phyloP scores from a whole-genome alignment of 345 rosid genomes.

The Salix suchowensis region DNA sequence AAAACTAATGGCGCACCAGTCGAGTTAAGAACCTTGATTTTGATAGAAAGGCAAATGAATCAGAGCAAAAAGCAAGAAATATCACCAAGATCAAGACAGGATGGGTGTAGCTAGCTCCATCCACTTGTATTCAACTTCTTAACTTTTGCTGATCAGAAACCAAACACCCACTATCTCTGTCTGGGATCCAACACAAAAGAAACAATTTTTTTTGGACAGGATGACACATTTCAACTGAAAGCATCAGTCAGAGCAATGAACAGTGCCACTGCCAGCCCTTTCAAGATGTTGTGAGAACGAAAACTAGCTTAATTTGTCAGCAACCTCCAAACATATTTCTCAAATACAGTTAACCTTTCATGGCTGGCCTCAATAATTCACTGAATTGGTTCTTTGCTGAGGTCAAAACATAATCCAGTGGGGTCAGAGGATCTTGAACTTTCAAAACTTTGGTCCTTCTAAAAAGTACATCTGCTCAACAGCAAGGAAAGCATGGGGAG shows the following conservation, averaged over 20 bases:
- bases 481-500: slow-evolving; percentile 14
- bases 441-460: slow-evolving; percentile 36
- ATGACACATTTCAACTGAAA: slow-evolving; percentile 16
- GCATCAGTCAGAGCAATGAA: slow-evolving; percentile 27
- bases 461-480: slow-evolving; percentile 30
- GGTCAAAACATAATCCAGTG: slow-evolving; percentile 43
- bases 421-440: slow-evolving; percentile 39
- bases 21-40: slow-evolving; percentile 47
- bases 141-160: slow-evolving; percentile 51
- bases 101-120: slow-evolving; percentile 46
- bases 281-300: slow-evolving; percentile 24
- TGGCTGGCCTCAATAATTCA: slow-evolving; percentile 46
- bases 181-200: slow-evolving; percentile 43
- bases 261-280: slow-evolving; percentile 13
- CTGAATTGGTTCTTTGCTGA: slow-evolving; percentile 32
- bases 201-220: slow-evolving; percentile 22
- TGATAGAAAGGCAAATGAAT: slow-evolving; percentile 79
- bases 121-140: slow-evolving; percentile 69
- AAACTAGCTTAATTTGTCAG: slow-evolving; percentile 49
- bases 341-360: slow-evolving; percentile 36
- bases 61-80: slow-evolving; percentile 64
- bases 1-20: slow-evolving; percentile 31
- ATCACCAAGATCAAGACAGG: slow-evolving; percentile 44
- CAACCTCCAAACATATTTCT: slow-evolving; percentile 39
- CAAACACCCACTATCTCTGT: slow-evolving; percentile 65